phyloP scores from a whole-genome alignment of 2,329 filamentous ascomycete species.

The Cladophialophora carrionii region DNA sequence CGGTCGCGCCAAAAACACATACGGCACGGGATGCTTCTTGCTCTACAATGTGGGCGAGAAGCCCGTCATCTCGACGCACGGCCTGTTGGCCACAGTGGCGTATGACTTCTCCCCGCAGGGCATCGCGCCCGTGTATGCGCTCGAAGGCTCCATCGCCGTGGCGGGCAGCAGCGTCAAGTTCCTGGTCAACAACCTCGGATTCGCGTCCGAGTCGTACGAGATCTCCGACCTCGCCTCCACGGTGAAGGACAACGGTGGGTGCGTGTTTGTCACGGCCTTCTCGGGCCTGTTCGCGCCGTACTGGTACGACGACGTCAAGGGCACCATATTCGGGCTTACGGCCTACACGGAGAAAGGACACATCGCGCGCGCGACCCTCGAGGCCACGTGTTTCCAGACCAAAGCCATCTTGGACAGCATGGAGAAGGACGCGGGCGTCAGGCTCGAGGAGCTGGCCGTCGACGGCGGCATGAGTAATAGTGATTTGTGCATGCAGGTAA shows the following conservation, averaged over 20 bases:
- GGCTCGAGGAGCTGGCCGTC: conserved; percentile 71
- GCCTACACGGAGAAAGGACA: conserved; percentile 76
- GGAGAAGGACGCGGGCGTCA: conserved; percentile 74
- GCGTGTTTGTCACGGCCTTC: conserved; percentile 79
- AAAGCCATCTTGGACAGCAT: conserved; percentile 82
- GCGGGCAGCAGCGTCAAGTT: conserved; percentile 74
- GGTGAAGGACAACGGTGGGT: conserved; percentile 71
- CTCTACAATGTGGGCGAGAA: conserved; percentile 77
- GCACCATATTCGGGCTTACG: conserved; percentile 75
- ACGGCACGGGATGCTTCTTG: conserved; percentile 78
- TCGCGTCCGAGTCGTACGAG: conserved; percentile 57
- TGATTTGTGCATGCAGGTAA: conserved; percentile 73
- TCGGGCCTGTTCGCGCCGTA: conserved; percentile 81
- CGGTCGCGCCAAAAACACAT: conserved; percentile 79
- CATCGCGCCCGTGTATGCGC: conserved; percentile 68
- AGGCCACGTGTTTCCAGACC: conserved; percentile 82
- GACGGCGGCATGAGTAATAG: conserved; percentile 81
- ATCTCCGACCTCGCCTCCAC: conserved; percentile 61
- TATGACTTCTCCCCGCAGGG: conserved; percentile 66
- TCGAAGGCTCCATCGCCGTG: conserved; percentile 75
- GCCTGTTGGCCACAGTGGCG: conserved; percentile 74
- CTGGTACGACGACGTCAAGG: conserved; percentile 82
- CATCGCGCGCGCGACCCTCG: conserved; percentile 77
- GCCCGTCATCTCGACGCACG: conserved; percentile 75
- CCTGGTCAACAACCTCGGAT: conserved; percentile 61